Evolutionary conservation across 345 rosid species (phyloP).

Genomic region (Triadica sebifera): DNA sequence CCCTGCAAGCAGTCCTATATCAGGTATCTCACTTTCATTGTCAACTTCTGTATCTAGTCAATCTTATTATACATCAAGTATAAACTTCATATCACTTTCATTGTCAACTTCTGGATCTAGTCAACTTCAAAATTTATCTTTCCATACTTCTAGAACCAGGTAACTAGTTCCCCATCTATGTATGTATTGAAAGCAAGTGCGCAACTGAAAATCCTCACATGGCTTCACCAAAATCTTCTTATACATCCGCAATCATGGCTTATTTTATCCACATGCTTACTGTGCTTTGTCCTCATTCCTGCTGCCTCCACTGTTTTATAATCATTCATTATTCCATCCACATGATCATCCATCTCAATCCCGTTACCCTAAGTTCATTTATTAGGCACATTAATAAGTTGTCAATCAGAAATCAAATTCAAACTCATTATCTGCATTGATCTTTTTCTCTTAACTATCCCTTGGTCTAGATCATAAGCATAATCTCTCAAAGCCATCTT

Average conservation of each 20-base stretch:
- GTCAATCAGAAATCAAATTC: neutral
- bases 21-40: neutral
- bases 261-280: neutral
- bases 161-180: neutral
- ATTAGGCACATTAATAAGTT: neutral
- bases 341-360: neutral
- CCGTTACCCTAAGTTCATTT: neutral
- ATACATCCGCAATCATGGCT: neutral
- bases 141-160: neutral
- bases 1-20: too few relatives aligned
- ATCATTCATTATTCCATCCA: neutral
- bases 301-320: neutral
- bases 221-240: neutral
- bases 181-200: neutral
- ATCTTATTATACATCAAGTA: too few relatives aligned
- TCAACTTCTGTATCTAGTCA: neutral
- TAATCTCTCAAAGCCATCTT: neutral
- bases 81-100: neutral
- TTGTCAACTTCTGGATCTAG: neutral
- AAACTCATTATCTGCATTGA: neutral
- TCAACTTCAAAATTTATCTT: too few relatives aligned
- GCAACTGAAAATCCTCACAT: neutral
- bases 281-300: neutral
- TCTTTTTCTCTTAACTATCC: neutral
- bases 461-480: neutral